phyloP scores from a whole-genome alignment of 1,139 yeast species.

The Arxiozyma bovina region DNA sequence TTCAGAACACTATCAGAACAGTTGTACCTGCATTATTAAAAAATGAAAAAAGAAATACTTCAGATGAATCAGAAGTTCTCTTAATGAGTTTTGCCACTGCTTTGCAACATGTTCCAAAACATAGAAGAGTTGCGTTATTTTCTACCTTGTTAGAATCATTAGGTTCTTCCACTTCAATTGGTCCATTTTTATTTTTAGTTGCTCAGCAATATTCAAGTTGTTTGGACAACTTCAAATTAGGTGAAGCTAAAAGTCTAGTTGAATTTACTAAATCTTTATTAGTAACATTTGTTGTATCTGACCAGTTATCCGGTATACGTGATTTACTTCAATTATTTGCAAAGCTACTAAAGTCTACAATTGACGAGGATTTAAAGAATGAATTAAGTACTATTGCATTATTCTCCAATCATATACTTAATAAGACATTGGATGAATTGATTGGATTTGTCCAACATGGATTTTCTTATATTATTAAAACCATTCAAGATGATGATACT shows the following conservation, averaged over 20 bases:
- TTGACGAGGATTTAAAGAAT: constrained; percentile 34
- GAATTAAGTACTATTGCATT: constrained; percentile 47
- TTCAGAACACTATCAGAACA: constrained; percentile 82
- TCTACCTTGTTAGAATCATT: constrained; percentile 69
- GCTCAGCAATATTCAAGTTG: constrained; percentile 66
- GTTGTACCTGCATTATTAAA: constrained; percentile 85
- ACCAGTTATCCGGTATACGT: constrained; percentile 55
- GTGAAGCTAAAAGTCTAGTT: constrained; percentile 56
- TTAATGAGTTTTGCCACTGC: constrained; percentile 87
- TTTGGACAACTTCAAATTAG: constrained; percentile 45
- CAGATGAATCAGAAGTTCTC: constrained; percentile 71
- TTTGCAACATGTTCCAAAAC: constrained; percentile 91
- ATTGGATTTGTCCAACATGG: constrained; percentile 42
- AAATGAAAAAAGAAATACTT: constrained; percentile 42
- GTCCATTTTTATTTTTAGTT: constrained; percentile 64
- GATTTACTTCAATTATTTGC: constrained; percentile 51
- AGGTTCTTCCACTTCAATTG: constrained; percentile 60
- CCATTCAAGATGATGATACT: constrained; percentile 36
- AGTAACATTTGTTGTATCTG: constrained; percentile 55
- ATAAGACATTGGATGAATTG: constrained; percentile 44
- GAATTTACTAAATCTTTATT: constrained; percentile 68
- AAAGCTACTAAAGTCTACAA: constrained; percentile 26
- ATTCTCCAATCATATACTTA: constrained; percentile 53
- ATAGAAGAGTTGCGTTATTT: constrained; percentile 81
- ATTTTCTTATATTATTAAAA: constrained; percentile 45